Evolutionary conservation across 2,329 filamentous ascomycete genomes (phyloP).

Genomic region (Dactylonectria estremocensis): DNA sequence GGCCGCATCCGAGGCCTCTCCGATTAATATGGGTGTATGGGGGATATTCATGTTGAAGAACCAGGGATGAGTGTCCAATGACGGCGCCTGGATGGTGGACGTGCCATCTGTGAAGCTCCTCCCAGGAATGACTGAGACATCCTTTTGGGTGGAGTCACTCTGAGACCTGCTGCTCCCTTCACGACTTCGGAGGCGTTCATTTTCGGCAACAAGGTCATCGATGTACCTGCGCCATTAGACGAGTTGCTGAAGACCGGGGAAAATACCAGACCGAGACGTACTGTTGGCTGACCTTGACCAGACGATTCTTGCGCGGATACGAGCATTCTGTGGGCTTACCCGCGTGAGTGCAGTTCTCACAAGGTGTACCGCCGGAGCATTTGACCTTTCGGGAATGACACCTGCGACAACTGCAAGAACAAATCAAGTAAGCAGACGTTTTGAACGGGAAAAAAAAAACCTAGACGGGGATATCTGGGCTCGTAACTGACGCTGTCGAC

Average conservation of each 20-base stretch:
- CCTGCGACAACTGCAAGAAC: conserved; percentile 45
- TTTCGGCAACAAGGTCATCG: conserved; percentile 54
- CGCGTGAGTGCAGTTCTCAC: conserved; percentile 51
- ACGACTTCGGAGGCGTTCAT: conserved; percentile 47
- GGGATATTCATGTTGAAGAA: conserved; percentile 54
- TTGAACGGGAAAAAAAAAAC: not conserved
- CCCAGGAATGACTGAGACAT: conserved; percentile 24
- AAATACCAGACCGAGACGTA: conserved; percentile 8
- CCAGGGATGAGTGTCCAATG: conserved; percentile 50
- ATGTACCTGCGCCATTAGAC: conserved; percentile 48
- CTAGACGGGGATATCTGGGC: not conserved
- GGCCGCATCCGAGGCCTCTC: conserved; percentile 55
- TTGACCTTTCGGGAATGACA: conserved; percentile 55
- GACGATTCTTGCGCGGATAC: conserved; percentile 52
- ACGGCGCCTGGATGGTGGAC: conserved; percentile 37
- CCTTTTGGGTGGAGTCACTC: conserved; percentile 30
- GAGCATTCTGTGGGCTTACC: conserved; percentile 50
- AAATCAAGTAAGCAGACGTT: conserved; percentile 1
- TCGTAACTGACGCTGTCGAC: conserved; percentile 43
- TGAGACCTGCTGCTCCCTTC: conserved; percentile 33
- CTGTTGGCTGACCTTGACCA: conserved; percentile 53
- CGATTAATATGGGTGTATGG: conserved; percentile 54
- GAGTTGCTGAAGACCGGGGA: not conserved
- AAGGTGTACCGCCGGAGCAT: conserved; percentile 53
- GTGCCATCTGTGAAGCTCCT: conserved; percentile 27